Evolutionary conservation across 2,329 filamentous ascomycete species (phyloP), one percentile per base, ranked within the genome.

Genomic region (Arachnomyces sp.): DNA sequence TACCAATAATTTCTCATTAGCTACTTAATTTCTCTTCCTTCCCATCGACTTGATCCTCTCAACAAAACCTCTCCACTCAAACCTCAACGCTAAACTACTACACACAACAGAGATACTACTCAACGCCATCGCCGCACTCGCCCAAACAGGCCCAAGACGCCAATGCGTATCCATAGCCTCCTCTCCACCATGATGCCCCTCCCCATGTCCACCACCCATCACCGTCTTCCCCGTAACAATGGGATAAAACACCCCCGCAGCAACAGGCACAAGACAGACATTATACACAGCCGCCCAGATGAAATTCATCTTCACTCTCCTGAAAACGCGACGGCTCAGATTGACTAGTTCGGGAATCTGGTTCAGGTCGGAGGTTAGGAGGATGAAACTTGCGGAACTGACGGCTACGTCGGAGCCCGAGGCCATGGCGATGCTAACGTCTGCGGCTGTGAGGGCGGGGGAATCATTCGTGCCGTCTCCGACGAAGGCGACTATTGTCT

Each of bases 381-480:
- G 72, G 17, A 93, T 82, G 69, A 93, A 92, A 40, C 84, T 82
- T 0, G 86, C 84, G 0, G 84, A 84, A 38, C 83, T 84, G 47
- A 92, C 80, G 3, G 87, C 87, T 28, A 93, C 83, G 55, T 93
- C 87, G 0, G 82, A 86, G 3, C 86, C 86, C 1, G 79, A 82
- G 1, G 84, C 84, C 50, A 93, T 79, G 1, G 86, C 84, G 44
- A 94, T 90, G 42, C 85, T 85, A 1, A 93, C 78, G 51, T 94
- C 86, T 12, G 87, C 85, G 1, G 80, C 80, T 2, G 83, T 79
- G 3, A 94, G 74, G 2, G 86, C 86, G 0, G 86, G 86, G 0
- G 86, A 83, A 54, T 94, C 87, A 52, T 93, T 93, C 50, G 90
- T 86, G 13, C 87, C 86, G 51, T 93, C 86, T 29, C 86, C 87